Percentiles rank a stretch among this genome's conserved stretches.
These are phyloP conservation scores for Mycena belliarum DNA, from an alignment of 768 basidiomycete genomes.

Conservation along the genomic window DNA sequence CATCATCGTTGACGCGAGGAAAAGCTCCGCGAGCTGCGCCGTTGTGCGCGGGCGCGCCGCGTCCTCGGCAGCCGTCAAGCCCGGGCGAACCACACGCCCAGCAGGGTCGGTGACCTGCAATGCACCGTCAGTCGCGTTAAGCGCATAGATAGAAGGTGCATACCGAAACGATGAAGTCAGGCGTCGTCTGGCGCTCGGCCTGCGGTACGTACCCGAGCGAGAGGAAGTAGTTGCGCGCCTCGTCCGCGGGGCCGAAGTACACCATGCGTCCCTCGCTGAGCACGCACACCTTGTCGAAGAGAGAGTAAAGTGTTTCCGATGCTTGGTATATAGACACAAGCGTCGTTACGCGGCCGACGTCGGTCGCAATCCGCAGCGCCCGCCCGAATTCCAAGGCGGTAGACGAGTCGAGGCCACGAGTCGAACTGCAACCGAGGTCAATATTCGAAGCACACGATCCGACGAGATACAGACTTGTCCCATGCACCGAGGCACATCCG, in stretches of 20 bases:
- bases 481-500: constrained; percentile 66
- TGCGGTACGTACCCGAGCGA: constrained; percentile 47
- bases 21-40: constrained; percentile 55
- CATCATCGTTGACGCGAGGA: constrained; percentile 41
- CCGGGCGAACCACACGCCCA: constrained; percentile 51
- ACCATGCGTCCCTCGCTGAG: constrained; percentile 74
- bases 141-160: background rate
- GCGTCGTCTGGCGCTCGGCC: constrained; percentile 62
- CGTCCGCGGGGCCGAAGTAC: constrained; percentile 68
- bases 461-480: constrained; percentile 59
- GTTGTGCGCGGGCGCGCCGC: constrained; percentile 48
- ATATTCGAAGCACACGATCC: background rate
- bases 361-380: constrained; percentile 64
- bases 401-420: constrained; percentile 60
- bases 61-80: constrained; percentile 34
- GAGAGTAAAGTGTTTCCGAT: constrained; percentile 50
- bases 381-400: constrained; percentile 75
- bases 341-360: constrained; percentile 54
- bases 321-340: constrained; percentile 89
- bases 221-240: constrained; percentile 68
- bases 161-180: constrained; percentile 61
- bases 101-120: constrained; percentile 52
- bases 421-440: constrained; percentile 49
- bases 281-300: constrained; percentile 79
- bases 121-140: background rate